Conservation (phyloP, 805 yeast species). For the Monosporozyma solicola region DNA sequence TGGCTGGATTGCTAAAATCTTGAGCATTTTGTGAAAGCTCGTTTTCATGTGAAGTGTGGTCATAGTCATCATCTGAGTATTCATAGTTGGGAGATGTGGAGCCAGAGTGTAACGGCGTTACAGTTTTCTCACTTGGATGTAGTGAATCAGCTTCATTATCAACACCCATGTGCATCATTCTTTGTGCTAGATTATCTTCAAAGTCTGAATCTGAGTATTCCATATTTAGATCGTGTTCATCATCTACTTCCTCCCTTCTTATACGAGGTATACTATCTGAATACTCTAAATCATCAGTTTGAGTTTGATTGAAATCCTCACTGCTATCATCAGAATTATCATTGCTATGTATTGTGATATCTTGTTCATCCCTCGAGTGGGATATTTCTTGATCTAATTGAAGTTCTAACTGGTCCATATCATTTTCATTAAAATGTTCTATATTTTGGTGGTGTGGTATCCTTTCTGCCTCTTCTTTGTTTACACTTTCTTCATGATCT, state of each 20-base stretch:
- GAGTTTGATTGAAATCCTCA: not conserved
- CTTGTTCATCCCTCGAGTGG: not conserved
- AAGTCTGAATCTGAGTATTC: conserved; percentile 31
- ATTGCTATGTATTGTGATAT: not conserved
- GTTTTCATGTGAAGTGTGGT: conserved; percentile 2
- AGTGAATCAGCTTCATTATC: conserved; percentile 2
- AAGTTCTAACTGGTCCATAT: not conserved
- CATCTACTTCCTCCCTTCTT: not conserved
- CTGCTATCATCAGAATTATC: not conserved
- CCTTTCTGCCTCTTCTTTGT: not conserved
- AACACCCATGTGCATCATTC: conserved; percentile 19
- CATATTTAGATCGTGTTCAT: conserved; percentile 4
- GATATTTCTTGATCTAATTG: not conserved
- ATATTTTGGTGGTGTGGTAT: not conserved
- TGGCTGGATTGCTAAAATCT: not conserved
- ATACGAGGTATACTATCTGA: not conserved
- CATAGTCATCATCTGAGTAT: conserved; percentile 7
- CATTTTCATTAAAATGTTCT: not conserved
- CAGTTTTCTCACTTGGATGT: conserved; percentile 1
- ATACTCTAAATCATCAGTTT: not conserved
- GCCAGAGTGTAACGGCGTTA: not conserved
- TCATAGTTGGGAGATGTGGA: not conserved
- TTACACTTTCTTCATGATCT: not conserved
- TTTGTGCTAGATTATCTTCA: conserved; percentile 28
- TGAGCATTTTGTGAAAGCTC: not conserved